phyloP scores from a whole-genome alignment of 176 grass and related monocot species.

The Canna indica region DNA sequence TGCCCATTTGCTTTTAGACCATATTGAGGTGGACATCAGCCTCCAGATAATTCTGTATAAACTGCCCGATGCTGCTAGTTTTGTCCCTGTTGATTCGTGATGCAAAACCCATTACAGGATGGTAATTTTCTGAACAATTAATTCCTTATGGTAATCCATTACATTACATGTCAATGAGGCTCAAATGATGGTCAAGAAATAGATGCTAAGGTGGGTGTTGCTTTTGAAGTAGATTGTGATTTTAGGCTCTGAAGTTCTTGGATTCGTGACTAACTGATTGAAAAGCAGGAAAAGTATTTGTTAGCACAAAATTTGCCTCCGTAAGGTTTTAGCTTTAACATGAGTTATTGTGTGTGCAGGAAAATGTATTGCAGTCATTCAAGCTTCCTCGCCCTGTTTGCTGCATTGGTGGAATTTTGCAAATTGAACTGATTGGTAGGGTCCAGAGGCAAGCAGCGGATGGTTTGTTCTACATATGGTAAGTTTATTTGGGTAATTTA shows the following conservation, averaged over 20 bases:
- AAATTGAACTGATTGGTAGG: conserved; percentile 63
- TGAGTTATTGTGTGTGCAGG: conserved; percentile 20
- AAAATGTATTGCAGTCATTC: conserved; percentile 56
- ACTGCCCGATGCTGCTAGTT: neutral
- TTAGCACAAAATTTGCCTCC: neutral
- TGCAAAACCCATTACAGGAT: neutral
- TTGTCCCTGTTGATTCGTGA: neutral
- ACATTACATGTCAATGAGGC: neutral
- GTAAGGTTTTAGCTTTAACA: neutral
- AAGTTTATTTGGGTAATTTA: conserved; percentile 16
- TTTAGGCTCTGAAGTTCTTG: neutral
- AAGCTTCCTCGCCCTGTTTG: conserved; percentile 53
- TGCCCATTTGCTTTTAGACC: neutral
- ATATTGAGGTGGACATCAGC: neutral
- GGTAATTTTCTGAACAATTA: neutral
- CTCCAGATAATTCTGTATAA: neutral
- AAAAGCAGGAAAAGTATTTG: neutral
- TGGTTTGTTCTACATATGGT: conserved; percentile 75
- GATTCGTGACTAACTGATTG: neutral
- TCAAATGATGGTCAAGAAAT: no score
- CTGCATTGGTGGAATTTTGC: conserved; percentile 72
- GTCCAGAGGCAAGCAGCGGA: conserved; percentile 53
- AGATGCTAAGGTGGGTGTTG: neutral
- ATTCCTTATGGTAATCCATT: neutral
- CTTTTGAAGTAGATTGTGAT: neutral